phyloP scores from a whole-genome alignment of 164 flowering plant species.

The Nymphaea thermarum region DNA sequence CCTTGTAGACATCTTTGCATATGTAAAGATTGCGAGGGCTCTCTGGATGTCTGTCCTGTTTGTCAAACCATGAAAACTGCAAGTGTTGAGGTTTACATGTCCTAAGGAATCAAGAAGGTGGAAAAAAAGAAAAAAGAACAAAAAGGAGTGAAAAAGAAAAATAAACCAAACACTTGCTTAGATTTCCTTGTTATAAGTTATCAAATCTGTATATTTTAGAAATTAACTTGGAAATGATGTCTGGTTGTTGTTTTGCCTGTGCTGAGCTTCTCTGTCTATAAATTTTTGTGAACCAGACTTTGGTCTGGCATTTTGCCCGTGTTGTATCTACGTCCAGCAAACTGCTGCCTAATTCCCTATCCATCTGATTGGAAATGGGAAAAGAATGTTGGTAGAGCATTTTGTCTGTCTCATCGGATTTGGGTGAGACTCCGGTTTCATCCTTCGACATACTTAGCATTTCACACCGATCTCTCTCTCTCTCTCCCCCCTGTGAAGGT shows the following conservation, averaged over 20 bases:
- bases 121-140: not conserved
- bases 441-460: too few relatives aligned
- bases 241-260: not conserved
- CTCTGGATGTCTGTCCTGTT: conserved; percentile 53
- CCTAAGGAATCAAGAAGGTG: conserved; percentile 7
- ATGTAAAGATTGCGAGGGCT: conserved; percentile 65
- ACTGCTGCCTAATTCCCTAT: not conserved
- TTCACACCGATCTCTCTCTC: too few relatives aligned
- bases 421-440: too few relatives aligned
- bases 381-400: too few relatives aligned
- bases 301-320: not conserved
- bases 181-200: not conserved
- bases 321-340: not conserved
- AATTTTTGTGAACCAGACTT: not conserved
- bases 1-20: conserved; percentile 86
- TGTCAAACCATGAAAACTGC: conserved; percentile 54
- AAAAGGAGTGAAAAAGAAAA: not conserved
- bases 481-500: too few relatives aligned
- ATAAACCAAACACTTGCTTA: not conserved
- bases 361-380: not conserved
- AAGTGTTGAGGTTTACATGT: conserved; percentile 59
- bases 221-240: not conserved
- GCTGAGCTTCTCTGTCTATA: not conserved
- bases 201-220: not conserved
- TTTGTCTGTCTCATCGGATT: too few relatives aligned